Percentiles rank a stretch among this genome's conserved stretches.
Conservation (phyloP, 2,329 filamentous ascomycete genomes). For the Pyrenochaeta sp. region DNA sequence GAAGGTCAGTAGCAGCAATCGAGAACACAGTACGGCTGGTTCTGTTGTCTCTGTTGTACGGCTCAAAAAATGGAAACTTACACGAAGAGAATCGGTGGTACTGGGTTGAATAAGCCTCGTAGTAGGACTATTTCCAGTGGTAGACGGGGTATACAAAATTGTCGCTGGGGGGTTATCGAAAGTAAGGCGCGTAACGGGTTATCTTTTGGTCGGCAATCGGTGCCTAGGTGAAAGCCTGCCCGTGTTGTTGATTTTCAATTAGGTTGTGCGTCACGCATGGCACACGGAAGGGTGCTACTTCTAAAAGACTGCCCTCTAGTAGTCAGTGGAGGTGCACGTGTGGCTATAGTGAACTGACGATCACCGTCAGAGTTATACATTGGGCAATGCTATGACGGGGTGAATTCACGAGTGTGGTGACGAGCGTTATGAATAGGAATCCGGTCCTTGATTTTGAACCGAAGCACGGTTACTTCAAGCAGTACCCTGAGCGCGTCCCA, state of each 20-base stretch:
- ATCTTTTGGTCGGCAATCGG: neutral
- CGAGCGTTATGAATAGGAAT: neutral
- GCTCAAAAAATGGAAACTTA: too few species aligned
- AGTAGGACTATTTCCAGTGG: too few species aligned
- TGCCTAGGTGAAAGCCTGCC: neutral
- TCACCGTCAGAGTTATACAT: too few species aligned
- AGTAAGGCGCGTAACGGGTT: neutral
- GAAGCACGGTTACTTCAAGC: neutral
- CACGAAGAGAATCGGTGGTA: too few species aligned
- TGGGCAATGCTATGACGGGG: too few species aligned
- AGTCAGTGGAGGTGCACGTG: too few species aligned
- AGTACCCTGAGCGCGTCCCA: neutral
- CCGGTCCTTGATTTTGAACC: neutral
- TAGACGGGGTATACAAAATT: neutral
- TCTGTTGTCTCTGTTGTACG: too few species aligned
- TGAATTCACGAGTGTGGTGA: too few species aligned
- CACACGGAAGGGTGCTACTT: neutral
- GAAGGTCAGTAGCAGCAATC: neutral
- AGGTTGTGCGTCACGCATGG: neutral
- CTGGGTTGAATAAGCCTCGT: too few species aligned
- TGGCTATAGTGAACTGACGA: too few species aligned
- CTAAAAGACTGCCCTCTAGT: neutral
- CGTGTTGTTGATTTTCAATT: neutral
- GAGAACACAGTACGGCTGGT: neutral
- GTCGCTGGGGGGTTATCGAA: neutral